phyloP scores from a whole-genome alignment of 2,329 filamentous ascomycete species.

The Exserohilum turcica region DNA sequence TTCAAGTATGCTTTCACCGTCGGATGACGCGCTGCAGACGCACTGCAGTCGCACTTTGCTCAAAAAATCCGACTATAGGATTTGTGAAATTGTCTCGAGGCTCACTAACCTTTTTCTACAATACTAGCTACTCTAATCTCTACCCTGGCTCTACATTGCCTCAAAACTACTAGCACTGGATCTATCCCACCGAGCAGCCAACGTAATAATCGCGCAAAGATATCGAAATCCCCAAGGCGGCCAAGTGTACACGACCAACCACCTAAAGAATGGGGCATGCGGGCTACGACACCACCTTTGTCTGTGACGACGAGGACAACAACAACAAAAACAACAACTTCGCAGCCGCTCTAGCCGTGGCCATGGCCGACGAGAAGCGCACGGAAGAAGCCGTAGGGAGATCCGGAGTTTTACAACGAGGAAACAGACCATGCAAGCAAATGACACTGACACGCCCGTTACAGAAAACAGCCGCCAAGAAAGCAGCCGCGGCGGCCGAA shows the following conservation, averaged over 20 bases:
- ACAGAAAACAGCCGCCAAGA: slow-evolving; percentile 2
- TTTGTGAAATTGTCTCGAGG: not conserved
- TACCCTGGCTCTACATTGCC: not conserved
- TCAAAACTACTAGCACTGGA: no score
- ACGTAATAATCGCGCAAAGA: not conserved
- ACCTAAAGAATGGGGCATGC: slow-evolving; percentile 23
- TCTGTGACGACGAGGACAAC: not conserved
- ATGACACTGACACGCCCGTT: not conserved
- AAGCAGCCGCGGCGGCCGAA: not conserved
- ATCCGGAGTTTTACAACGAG: not conserved
- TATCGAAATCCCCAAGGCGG: no score
- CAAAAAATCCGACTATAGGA: not conserved
- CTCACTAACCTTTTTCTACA: not conserved
- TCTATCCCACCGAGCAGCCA: no score
- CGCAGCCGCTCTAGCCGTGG: slow-evolving; percentile 4
- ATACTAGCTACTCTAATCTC: not conserved
- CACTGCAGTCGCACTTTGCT: not conserved
- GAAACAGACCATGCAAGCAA: not conserved
- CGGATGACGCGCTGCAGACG: not conserved
- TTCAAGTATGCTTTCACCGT: not conserved
- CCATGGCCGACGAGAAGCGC: not conserved
- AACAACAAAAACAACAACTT: no score
- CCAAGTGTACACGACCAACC: not conserved
- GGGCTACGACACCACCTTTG: slow-evolving; percentile 24
- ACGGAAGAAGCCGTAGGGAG: not conserved